A percentile compares a stretch with the other conserved stretches of the same genome.
phyloP scores from a whole-genome alignment of 2,329 filamentous ascomycete species.

The Neurospora crassa region DNA sequence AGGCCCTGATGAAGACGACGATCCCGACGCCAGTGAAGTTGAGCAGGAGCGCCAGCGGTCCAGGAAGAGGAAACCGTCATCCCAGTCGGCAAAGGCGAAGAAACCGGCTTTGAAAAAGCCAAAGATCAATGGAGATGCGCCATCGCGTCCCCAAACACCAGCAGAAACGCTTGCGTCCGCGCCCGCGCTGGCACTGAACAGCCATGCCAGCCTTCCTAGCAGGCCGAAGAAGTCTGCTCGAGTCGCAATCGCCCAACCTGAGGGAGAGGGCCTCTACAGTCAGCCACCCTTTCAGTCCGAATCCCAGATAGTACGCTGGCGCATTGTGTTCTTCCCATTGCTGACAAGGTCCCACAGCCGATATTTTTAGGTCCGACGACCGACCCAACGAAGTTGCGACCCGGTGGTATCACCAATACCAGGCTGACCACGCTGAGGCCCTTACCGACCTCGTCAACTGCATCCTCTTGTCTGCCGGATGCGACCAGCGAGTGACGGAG shows the following conservation, averaged over 20 bases:
- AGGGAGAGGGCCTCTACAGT: slow-evolving; percentile 49
- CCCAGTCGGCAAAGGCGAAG: slow-evolving; percentile 35
- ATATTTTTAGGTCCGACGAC: slow-evolving; percentile 53
- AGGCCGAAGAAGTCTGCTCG: slow-evolving; percentile 47
- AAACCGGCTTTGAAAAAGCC: slow-evolving; percentile 55
- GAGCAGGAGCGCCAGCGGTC: slow-evolving; percentile 33
- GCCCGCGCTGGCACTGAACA: slow-evolving; percentile 9
- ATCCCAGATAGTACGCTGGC: slow-evolving; percentile 5
- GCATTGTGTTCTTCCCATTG: slow-evolving; percentile 15
- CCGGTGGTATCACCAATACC: slow-evolving; percentile 51
- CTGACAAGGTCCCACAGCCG: slow-evolving; percentile 34
- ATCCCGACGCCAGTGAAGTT: slow-evolving; percentile 31
- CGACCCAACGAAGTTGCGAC: slow-evolving; percentile 46
- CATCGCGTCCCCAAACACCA: slow-evolving; percentile 12
- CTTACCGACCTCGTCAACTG: slow-evolving; percentile 58
- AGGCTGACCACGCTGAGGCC: slow-evolving; percentile 41
- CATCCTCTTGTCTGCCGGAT: slow-evolving; percentile 64
- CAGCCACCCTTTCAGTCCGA: slow-evolving; percentile 15
- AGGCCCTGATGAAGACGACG: slow-evolving; percentile 29
- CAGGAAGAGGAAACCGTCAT: slow-evolving; percentile 27
- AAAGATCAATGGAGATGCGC: slow-evolving; percentile 48
- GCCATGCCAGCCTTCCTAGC: slow-evolving; percentile 37
- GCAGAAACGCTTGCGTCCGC: neutral
- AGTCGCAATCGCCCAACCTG: slow-evolving; percentile 39
- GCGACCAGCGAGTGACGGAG: slow-evolving; percentile 64